Evolutionary conservation across 1,284 basidiomycete genomes (phyloP), one percentile per base, ranked within the genome.

Genomic region (Schizopora paradoxa): DNA sequence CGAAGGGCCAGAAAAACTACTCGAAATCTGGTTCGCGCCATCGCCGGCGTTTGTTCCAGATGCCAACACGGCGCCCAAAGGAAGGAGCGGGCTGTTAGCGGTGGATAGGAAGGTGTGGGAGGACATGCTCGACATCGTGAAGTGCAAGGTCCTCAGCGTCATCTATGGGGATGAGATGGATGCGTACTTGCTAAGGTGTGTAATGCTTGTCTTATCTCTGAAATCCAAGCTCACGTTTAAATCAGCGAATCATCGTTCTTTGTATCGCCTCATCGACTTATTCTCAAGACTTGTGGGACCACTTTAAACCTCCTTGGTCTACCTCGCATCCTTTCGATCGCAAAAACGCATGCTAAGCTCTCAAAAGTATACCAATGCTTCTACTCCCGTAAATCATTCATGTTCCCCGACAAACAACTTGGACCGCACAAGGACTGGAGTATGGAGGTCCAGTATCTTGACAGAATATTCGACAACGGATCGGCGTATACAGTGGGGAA

Each of bases 271-370:
- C 94, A 99, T 70, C 87, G 93, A 55, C 75, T 99, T 54, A 98
- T 99, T 58, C 79, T 99, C 61, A 99, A 99, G 71, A 99, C 96
- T 7, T 99, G 96, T 65, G 96, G 96, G 13, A 99, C 96, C 1
- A 99, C 96, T 7, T 86, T 98, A 49, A 96, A 99, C 66, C 81
- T 99, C 34, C 77, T 96, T 49, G 96, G 96, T 21, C 75, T 98
- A 40, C 88, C 91, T 27, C 81, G 90, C 49, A 93, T 98, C 62
- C 83, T 99, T 54, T 82, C 92, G 58, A 92, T 97, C 61, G 91
- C 93, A 2, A 72, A 77, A 45, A 74, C 81, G 34, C 76, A 90
- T 45, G 92, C 90, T 42, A 78, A 81, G 28, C 72, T 95, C 56
- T 71, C 71, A 27, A 72, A 74, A 25, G 88, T 95, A 31, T 80